A percentile compares a stretch with the other conserved stretches of the same genome.
phyloP scores from a whole-genome alignment of 2,329 filamentous ascomycete species.

The Penicillium sp. region DNA sequence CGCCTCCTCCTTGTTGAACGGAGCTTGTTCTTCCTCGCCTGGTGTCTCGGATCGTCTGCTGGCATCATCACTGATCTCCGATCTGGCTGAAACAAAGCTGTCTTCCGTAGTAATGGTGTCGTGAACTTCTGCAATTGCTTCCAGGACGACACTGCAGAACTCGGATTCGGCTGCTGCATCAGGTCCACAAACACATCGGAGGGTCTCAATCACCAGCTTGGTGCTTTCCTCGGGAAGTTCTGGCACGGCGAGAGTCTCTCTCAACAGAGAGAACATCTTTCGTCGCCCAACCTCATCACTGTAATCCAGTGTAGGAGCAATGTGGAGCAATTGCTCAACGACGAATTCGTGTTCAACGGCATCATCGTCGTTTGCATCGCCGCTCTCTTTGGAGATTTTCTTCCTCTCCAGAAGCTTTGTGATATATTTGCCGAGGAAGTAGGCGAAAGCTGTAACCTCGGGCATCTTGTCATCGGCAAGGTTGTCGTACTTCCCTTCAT shows the following conservation, averaged over 20 bases:
- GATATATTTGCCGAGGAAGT: conserved; percentile 81
- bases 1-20: conserved; percentile 56
- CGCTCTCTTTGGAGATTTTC: conserved; percentile 43
- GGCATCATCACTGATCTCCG: conserved; percentile 72
- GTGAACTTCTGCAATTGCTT: conserved; percentile 94
- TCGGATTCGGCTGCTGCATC: conserved; percentile 53
- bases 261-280: conserved; percentile 91
- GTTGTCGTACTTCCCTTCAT: conserved; percentile 71
- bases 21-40: conserved; percentile 59
- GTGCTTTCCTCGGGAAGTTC: conserved; percentile 92
- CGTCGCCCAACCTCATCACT: conserved; percentile 94
- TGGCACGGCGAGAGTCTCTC: conserved; percentile 80
- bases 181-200: conserved; percentile 78
- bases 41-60: conserved; percentile 50
- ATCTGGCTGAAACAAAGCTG: conserved; percentile 91
- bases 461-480: conserved; percentile 91
- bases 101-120: conserved; percentile 81
- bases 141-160: conserved; percentile 64
- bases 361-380: conserved; percentile 75
- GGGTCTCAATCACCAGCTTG: conserved; percentile 78
- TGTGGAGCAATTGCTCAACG: conserved; percentile 90
- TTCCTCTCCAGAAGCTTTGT: conserved; percentile 49
- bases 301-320: conserved; percentile 89
- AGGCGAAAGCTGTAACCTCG: conserved; percentile 88
- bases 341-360: conserved; percentile 92